Evolutionary conservation across 306 rosid genomes (phyloP).

Genomic region (Phaseolus lunatus): DNA sequence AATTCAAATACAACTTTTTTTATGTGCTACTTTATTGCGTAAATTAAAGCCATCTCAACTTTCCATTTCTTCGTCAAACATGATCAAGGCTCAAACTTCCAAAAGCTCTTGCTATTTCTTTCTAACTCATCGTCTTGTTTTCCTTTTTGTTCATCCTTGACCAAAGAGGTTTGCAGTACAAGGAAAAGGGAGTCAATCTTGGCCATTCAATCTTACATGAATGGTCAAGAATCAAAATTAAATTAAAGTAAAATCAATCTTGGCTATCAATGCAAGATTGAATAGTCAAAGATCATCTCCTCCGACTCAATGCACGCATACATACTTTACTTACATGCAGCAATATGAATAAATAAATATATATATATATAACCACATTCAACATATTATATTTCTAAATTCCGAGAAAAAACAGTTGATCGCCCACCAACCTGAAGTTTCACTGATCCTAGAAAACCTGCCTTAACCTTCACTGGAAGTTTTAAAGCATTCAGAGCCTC

Average conservation of each 20-base stretch:
- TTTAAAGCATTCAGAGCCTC: slow-evolving; percentile 97
- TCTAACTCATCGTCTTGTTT: slow-evolving; percentile 11
- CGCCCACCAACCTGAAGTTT: slow-evolving; percentile 83
- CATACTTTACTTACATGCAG: neutral
- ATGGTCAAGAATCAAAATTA: slow-evolving; percentile 16
- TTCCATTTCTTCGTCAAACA: slow-evolving; percentile 2
- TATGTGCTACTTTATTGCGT: neutral
- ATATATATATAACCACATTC: slow-evolving; percentile 13
- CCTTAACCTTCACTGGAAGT: slow-evolving; percentile 97
- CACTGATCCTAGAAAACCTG: slow-evolving; percentile 98
- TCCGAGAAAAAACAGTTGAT: slow-evolving; percentile 21
- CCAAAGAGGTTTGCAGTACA: slow-evolving; percentile 24
- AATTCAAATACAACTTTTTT: slow-evolving; percentile 34
- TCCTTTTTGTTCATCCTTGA: slow-evolving; percentile 11
- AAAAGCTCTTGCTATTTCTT: slow-evolving; percentile 3
- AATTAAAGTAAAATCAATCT: slow-evolving; percentile 7
- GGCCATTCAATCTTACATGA: neutral
- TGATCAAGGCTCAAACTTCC: slow-evolving; percentile 8
- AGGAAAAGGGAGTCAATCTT: neutral
- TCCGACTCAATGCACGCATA: neutral
- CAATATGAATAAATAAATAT: neutral
- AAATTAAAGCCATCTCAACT: slow-evolving; percentile 15
- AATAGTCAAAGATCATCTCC: slow-evolving; percentile 22
- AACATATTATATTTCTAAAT: slow-evolving; percentile 32
- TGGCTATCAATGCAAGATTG: slow-evolving; percentile 21